Base-by-base conservation (phyloP, 306 rosid species). In the Comarum palustre region DNA sequence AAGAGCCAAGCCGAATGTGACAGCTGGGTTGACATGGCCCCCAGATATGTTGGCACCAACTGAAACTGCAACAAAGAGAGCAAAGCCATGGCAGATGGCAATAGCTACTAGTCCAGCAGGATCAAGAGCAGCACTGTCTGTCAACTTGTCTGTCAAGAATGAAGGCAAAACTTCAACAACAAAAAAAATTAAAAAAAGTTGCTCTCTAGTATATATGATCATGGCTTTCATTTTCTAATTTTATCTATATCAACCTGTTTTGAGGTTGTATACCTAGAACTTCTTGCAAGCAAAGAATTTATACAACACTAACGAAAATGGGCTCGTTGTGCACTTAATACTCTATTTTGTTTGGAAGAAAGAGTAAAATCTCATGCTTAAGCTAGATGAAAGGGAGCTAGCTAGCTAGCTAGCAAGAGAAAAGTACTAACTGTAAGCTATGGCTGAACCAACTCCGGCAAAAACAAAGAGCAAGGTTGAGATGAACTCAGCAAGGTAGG, bases 21-120 rank as follows among this genome's bases (percentile, higher is more conserved):
- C 98, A 8, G 98, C 96, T 15, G 96, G 98, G 89, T 93, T 93
- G 3, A 93, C 96, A 77, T 93, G 98, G 4, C 96, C 98, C 38
- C 96, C 96, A 52, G 98, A 93, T 79, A 93, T 93, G 85, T 90
- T 93, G 75, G 96, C 96, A 22, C 89, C 88, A 73, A 90, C 77
- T 1, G 96, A 36, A 72, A 93, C 98, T 19, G 98, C 98, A 63
- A 90, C 96, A 70, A 93, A 93, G 8, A 93, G 85, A 80, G 96
- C 96, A 79, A 93, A 84, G 13, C 87, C 96, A 69, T 93, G 98
- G 85, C 90, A 86, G n/a, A 88, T 66, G 7, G 98, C 98, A 62
- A 93, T 76, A 72, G 89, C 96, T 45, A 88, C 85, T 29, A 90
- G 76, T 39, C 96, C 93, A 17, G 92, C 75, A 34, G 98, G 96